Base-by-base conservation (phyloP, 495 filamentous ascomycete species). In the Neurospora sp. region DNA sequence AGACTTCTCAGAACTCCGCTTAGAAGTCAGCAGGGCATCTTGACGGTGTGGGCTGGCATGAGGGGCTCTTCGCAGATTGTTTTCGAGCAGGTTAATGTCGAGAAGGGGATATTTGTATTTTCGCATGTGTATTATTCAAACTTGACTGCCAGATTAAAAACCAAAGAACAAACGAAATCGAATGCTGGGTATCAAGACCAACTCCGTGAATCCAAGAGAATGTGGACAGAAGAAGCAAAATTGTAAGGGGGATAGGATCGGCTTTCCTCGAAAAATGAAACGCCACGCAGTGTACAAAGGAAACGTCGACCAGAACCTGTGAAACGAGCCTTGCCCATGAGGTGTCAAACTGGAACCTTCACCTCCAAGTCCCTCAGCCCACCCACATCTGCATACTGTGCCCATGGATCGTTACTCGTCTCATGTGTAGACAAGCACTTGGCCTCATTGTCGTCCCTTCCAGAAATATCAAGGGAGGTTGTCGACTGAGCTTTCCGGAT, bases 301-400 rank as follows among this genome's bases (percentile, higher is more conserved):
- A 62, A 31, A 62, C 6, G 5, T 27, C 16, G 12, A 62, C 23
- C 12, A 31, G 2, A 62, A 8, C 23, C 35, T 0, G 23, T 62
- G 6, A 16, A 16, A 31, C 54, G 23, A 31, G 23, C 23, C 23
- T 62, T 31, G 8, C 23, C 54, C 23, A 3, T 8, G 23, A 62
- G 20, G 5, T 7, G 23, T 62, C 54, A 62, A 2, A 16, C 54
- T 16, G 23, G 23, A 62, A 62, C 11, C 23, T 62, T 62, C 12
- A 62, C 54, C 54, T 62, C 54, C 54, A 62, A 62, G 41, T 80
- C 76, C 18, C 71, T 82, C 46, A 83, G 42, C 5, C 80, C 81
- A 16, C 81, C 81, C 3, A 82, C 76, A 39, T 80, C 77, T 4
- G 75, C 74, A 40, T 77, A 82, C 72, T 81, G 81, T 42, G 78